These are phyloP conservation scores for Blepharisma stoltei DNA, from an alignment of 73 alveolate genomes.

Conservation along the genomic window DNA sequence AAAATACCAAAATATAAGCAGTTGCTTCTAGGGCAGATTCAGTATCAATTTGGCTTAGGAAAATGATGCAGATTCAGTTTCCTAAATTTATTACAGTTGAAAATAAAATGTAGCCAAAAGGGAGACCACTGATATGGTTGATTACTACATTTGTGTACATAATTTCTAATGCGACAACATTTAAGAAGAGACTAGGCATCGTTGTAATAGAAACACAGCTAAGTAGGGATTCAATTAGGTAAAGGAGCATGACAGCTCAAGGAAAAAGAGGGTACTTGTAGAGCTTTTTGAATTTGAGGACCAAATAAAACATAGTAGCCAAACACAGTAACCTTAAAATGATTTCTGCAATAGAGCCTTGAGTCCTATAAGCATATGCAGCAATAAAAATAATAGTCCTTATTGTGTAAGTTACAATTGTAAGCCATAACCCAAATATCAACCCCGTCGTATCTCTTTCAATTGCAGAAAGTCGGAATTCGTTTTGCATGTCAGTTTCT, in stretches of 20 bases:
- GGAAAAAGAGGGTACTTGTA: neutral
- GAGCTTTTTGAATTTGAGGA: neutral
- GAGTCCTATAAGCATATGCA: neutral
- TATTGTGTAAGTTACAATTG: neutral
- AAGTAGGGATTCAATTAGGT: neutral
- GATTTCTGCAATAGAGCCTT: neutral
- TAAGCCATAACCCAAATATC: conserved; percentile 10
- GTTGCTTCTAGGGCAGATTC: conserved; percentile 21
- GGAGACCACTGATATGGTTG: conserved; percentile 25
- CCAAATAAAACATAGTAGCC: neutral
- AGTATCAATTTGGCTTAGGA: neutral
- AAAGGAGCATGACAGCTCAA: neutral
- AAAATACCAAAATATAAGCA: neutral
- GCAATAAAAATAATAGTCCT: neutral
- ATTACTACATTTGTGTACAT: conserved; percentile 11
- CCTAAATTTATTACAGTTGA: conserved; percentile 13
- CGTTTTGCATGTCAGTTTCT: conserved; percentile 6
- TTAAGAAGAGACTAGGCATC: neutral
- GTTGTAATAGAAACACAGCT: neutral
- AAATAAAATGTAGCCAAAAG: conserved; percentile 9
- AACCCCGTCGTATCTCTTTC: neutral
- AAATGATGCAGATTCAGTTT: neutral
- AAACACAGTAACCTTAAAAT: neutral
- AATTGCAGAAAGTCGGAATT: conserved; percentile 8
- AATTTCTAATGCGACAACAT: neutral